These are phyloP conservation scores for Colletotrichum destructivum DNA, from an alignment of 2,329 filamentous ascomycete species.

Conservation along the genomic window DNA sequence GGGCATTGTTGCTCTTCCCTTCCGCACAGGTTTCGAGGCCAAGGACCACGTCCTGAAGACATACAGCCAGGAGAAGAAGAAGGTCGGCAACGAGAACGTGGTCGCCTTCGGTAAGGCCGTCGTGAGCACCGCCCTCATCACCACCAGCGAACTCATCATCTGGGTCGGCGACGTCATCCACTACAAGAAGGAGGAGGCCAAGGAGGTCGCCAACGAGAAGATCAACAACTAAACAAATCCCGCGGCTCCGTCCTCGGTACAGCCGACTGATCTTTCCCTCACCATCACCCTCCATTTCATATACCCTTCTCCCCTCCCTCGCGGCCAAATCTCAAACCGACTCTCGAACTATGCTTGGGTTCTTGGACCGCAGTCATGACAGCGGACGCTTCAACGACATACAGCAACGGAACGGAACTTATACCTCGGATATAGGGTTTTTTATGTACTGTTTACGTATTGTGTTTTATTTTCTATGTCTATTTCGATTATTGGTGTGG, in stretches of 20 bases:
- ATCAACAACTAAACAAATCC: constrained; percentile 56
- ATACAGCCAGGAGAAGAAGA: constrained; percentile 74
- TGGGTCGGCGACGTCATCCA: constrained; percentile 73
- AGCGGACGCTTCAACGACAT: constrained; percentile 40
- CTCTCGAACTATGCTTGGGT: constrained; percentile 19
- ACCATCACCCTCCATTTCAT: constrained; percentile 16
- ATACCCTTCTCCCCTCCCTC: constrained; percentile 32
- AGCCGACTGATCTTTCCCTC: constrained; percentile 1
- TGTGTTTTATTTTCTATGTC: constrained; percentile 32
- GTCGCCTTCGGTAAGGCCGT: constrained; percentile 80
- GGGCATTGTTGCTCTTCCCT: constrained; percentile 73
- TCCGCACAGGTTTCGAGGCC: constrained; percentile 73
- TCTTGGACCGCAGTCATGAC: constrained; percentile 32
- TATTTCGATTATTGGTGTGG: constrained; percentile 11
- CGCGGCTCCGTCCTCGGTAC: constrained; percentile 17
- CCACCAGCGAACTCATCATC: constrained; percentile 75
- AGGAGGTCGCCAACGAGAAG: constrained; percentile 69
- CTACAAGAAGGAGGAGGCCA: constrained; percentile 74
- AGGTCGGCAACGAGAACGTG: constrained; percentile 74
- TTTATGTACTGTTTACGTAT: constrained; percentile 19
- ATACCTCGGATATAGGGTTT: constrained; percentile 39
- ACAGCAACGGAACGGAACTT: constrained; percentile 38
- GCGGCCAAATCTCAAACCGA: neutral
- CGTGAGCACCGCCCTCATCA: constrained; percentile 76
- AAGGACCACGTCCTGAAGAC: constrained; percentile 73